Conservation (phyloP, 176 grass and related monocot species). For the Poa pratensis region DNA sequence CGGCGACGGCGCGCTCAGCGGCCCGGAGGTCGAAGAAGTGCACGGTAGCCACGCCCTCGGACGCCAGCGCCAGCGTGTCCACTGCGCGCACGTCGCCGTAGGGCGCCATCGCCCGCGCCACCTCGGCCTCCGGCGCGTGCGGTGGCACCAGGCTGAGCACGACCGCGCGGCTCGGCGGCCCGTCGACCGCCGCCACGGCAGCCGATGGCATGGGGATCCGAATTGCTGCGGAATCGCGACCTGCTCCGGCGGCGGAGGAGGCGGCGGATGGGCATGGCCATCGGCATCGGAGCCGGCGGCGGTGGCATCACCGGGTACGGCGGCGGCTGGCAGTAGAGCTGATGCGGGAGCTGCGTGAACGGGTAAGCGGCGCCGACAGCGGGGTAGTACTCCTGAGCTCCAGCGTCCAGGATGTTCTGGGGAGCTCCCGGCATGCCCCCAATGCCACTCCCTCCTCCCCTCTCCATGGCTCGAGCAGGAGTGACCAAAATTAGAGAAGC, state of each 20-base stretch:
- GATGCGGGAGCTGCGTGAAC: slow-evolving; percentile 45
- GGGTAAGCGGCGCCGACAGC: slow-evolving; percentile 40
- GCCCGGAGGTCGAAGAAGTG: slow-evolving; percentile 84
- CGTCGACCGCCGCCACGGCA: slow-evolving; percentile 48
- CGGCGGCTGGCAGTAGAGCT: slow-evolving; percentile 58
- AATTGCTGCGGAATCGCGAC: slow-evolving; percentile 27
- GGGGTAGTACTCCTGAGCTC: slow-evolving; percentile 84
- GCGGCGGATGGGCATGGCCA: slow-evolving; percentile 24
- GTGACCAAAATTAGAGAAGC: neutral
- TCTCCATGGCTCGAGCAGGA: slow-evolving; percentile 51
- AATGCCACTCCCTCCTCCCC: slow-evolving; percentile 38
- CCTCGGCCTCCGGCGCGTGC: slow-evolving; percentile 59
- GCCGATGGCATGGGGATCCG: slow-evolving; percentile 40
- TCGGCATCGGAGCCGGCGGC: neutral
- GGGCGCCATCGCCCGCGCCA: slow-evolving; percentile 59
- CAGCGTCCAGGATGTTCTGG: slow-evolving; percentile 70
- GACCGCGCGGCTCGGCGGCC: slow-evolving; percentile 64
- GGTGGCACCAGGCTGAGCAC: slow-evolving; percentile 79
- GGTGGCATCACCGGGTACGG: slow-evolving; percentile 28
- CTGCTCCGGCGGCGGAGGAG: slow-evolving; percentile 18
- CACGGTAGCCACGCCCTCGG: slow-evolving; percentile 75
- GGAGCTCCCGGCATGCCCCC: slow-evolving; percentile 44
- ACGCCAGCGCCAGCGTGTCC: slow-evolving; percentile 50
- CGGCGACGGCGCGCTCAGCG: slow-evolving; percentile 69
- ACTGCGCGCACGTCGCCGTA: slow-evolving; percentile 77